These are phyloP conservation scores for Colletotrichum orbiculare DNA, from an alignment of 2,329 filamentous ascomycete species.

Conservation along the genomic window DNA sequence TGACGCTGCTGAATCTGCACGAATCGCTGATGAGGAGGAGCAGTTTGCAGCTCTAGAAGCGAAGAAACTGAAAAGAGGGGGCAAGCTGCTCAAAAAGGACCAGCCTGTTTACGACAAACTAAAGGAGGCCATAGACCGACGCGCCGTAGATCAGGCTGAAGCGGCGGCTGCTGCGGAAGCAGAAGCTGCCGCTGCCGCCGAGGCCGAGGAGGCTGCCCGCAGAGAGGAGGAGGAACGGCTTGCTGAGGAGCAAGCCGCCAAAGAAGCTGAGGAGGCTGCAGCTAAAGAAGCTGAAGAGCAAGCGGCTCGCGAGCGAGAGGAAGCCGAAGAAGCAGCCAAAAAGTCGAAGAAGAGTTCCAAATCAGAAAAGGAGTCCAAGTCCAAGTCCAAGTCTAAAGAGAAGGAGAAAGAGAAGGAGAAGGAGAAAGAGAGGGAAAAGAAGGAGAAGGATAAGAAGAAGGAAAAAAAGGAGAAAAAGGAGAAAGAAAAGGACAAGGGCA, in stretches of 20 bases:
- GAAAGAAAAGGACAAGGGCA: constrained; percentile 42
- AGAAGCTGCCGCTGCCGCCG: constrained; percentile 47
- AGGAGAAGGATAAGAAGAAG: constrained; percentile 43
- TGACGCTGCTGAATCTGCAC: constrained; percentile 45
- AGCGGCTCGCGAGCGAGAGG: constrained; percentile 42
- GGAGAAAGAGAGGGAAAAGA: constrained; percentile 36
- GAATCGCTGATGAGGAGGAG: constrained; percentile 46
- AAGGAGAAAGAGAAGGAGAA: constrained; percentile 48
- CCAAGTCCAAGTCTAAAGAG: constrained; percentile 47
- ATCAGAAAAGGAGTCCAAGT: constrained; percentile 47
- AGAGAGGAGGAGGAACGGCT: constrained; percentile 43
- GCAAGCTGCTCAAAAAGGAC: constrained; percentile 56
- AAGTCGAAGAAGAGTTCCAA: constrained; percentile 56
- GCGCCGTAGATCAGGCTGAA: constrained; percentile 54
- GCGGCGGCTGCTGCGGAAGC: constrained; percentile 51
- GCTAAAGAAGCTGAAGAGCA: constrained; percentile 41
- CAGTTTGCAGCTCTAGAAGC: constrained; percentile 55
- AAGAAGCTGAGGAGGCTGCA: constrained; percentile 50
- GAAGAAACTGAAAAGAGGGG: constrained; percentile 61
- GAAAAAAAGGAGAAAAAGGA: constrained; percentile 45
- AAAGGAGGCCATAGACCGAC: constrained; percentile 47
- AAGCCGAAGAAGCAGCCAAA: constrained; percentile 48
- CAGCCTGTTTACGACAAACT: constrained; percentile 56
- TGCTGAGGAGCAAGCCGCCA: constrained; percentile 52
- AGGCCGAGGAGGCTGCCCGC: constrained; percentile 41